These are phyloP conservation scores for Xerophyta viscosa DNA, from an alignment of 106 monocot species.

Conservation along the genomic window DNA sequence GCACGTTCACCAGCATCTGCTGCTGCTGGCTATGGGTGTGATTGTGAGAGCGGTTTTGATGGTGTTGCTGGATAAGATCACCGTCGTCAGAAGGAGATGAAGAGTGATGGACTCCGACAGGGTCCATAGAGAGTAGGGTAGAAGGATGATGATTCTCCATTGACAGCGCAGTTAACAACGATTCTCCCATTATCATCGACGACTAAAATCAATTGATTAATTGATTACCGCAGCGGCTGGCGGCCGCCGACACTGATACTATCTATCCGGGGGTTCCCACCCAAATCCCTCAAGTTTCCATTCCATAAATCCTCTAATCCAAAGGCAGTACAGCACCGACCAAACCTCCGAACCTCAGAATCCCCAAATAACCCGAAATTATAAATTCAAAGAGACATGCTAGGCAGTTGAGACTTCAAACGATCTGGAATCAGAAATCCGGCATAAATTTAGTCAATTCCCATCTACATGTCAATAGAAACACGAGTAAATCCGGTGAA, in stretches of 20 bases:
- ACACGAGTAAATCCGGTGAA: too few species aligned
- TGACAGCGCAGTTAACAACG: conserved; percentile 27
- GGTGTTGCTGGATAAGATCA: conserved; percentile 3
- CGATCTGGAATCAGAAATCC: too few species aligned
- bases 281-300: conserved; percentile 9
- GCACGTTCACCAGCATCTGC: conserved; percentile 21
- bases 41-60: conserved; percentile 10
- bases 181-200: conserved; percentile 33
- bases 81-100: background rate
- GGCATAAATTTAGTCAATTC: too few species aligned
- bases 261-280: conserved; percentile 11
- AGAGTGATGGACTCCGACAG: background rate
- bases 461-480: too few species aligned
- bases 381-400: too few species aligned
- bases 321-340: background rate
- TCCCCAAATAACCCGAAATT: too few species aligned
- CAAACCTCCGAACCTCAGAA: too few species aligned
- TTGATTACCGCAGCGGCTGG: too few species aligned
- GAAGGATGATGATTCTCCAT: conserved; percentile 49
- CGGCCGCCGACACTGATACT: conserved; percentile 2
- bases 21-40: too few species aligned
- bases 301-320: conserved; percentile 6
- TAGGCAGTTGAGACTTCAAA: too few species aligned
- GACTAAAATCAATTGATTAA: too few species aligned
- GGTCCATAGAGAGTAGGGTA: conserved; percentile 40